Conservation (phyloP, 306 rosid genomes). For the Cucurbita pepo region DNA sequence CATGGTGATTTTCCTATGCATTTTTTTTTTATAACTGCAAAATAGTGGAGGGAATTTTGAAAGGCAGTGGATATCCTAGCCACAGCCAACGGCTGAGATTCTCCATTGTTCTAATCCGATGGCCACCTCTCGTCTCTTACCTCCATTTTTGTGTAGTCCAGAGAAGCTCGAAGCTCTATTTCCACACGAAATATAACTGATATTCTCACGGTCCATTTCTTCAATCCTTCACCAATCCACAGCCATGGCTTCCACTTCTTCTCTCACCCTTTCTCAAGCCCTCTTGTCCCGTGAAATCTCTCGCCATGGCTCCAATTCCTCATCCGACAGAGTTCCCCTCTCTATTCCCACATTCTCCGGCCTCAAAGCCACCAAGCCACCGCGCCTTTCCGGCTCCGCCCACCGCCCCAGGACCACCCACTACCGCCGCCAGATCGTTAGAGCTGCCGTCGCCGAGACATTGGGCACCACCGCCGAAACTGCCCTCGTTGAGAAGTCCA, state of each 20-base stretch:
- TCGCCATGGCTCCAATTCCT: constrained; percentile 24
- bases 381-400: constrained; percentile 14
- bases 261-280: constrained; percentile 65
- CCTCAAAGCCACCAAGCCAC: constrained; percentile 35
- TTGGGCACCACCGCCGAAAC: constrained; percentile 31
- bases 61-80: constrained; percentile 40
- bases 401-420: not conserved
- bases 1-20: too few species aligned
- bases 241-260: constrained; percentile 67
- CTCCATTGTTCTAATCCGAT: constrained; percentile 11
- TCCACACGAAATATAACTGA: constrained; percentile 13
- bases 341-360: constrained; percentile 42
- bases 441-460: constrained; percentile 38
- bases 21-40: not conserved
- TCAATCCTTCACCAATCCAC: not conserved
- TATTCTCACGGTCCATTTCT: constrained; percentile 5
- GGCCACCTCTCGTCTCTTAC: constrained; percentile 21
- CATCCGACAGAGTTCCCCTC: constrained; percentile 42
- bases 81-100: constrained; percentile 26
- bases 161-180: constrained; percentile 18
- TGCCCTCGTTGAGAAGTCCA: constrained; percentile 58
- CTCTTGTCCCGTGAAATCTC: constrained; percentile 50
- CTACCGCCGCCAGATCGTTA: constrained; percentile 11
- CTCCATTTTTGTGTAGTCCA: constrained; percentile 21
- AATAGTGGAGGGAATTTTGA: constrained; percentile 12